Evolutionary conservation across 2,329 filamentous ascomycete species (phyloP).

Genomic region (Sarocladium brachiariae): DNA sequence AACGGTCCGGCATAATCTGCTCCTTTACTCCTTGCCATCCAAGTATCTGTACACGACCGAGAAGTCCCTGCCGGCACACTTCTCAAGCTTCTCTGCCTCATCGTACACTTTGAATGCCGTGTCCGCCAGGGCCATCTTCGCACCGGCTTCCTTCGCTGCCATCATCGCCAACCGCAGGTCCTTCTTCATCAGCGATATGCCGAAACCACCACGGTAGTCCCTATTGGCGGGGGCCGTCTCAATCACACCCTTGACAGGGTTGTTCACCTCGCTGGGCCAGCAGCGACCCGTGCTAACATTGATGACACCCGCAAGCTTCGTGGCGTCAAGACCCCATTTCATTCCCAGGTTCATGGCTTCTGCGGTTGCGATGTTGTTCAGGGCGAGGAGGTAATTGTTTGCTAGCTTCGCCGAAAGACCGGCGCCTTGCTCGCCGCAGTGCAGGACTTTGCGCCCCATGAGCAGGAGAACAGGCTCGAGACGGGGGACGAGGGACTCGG

Average conservation of each 20-base stretch:
- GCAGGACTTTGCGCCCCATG: slow-evolving; percentile 83
- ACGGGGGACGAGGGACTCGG: slow-evolving; percentile 51
- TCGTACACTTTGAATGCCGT: slow-evolving; percentile 62
- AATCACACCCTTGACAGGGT: slow-evolving; percentile 82
- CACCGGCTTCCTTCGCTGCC: slow-evolving; percentile 62
- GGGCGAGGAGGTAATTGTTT: slow-evolving; percentile 92
- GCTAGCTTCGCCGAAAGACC: slow-evolving; percentile 89
- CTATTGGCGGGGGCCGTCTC: slow-evolving; percentile 66
- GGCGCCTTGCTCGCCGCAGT: slow-evolving; percentile 77
- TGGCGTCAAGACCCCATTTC: slow-evolving; percentile 51
- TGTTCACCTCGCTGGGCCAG: slow-evolving; percentile 95
- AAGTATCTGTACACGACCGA: slow-evolving; percentile 74
- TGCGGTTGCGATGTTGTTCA: slow-evolving; percentile 75
- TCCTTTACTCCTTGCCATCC: slow-evolving; percentile 39
- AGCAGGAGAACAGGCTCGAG: slow-evolving; percentile 63
- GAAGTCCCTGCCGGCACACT: slow-evolving; percentile 66
- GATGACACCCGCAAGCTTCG: slow-evolving; percentile 73
- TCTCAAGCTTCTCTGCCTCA: slow-evolving; percentile 52
- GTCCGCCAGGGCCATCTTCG: slow-evolving; percentile 57
- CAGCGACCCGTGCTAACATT: slow-evolving; percentile 91
- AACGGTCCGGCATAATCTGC: background rate
- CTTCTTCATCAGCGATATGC: slow-evolving; percentile 73
- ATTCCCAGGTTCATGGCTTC: slow-evolving; percentile 63
- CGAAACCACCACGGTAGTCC: slow-evolving; percentile 73
- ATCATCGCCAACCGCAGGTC: slow-evolving; percentile 66